Evolutionary conservation across 306 rosid genomes (phyloP).

Genomic region (Arachis stenosperma): DNA sequence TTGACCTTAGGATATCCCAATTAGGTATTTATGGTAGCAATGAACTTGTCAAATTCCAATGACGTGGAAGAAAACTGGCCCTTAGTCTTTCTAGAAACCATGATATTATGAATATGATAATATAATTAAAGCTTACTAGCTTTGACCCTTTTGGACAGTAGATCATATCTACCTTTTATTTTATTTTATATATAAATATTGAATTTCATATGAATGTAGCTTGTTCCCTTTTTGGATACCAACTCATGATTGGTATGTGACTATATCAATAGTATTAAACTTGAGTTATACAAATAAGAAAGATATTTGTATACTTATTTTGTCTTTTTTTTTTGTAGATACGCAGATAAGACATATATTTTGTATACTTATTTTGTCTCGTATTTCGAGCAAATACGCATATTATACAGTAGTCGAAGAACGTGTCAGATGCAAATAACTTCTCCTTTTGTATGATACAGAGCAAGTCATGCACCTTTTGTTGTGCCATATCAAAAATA

Average conservation of each 20-base stretch:
- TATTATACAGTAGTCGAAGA: too few relatives aligned
- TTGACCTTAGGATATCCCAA: conserved; percentile 13
- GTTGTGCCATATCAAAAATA: conserved; percentile 79
- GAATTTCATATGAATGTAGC: conserved; percentile 10
- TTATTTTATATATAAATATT: neutral
- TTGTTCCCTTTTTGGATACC: conserved; percentile 14
- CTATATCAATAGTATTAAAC: neutral
- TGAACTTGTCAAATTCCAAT: conserved; percentile 10
- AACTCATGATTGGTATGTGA: conserved; percentile 8
- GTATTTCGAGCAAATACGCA: too few relatives aligned
- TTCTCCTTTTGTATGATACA: conserved; percentile 43
- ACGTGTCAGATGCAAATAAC: too few relatives aligned
- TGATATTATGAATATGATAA: neutral
- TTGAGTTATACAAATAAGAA: too few relatives aligned
- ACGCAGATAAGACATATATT: too few relatives aligned
- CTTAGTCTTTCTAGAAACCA: conserved; percentile 6
- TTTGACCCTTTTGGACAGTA: neutral
- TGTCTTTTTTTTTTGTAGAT: too few relatives aligned
- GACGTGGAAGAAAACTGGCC: conserved; percentile 11
- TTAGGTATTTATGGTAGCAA: neutral
- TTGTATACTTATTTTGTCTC: too few relatives aligned
- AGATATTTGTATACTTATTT: too few relatives aligned
- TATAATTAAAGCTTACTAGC: conserved; percentile 7
- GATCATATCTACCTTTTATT: neutral
- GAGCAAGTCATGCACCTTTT: conserved; percentile 91